Conservation (phyloP, 768 basidiomycete genomes). For the Hemileccinum impolitum region DNA sequence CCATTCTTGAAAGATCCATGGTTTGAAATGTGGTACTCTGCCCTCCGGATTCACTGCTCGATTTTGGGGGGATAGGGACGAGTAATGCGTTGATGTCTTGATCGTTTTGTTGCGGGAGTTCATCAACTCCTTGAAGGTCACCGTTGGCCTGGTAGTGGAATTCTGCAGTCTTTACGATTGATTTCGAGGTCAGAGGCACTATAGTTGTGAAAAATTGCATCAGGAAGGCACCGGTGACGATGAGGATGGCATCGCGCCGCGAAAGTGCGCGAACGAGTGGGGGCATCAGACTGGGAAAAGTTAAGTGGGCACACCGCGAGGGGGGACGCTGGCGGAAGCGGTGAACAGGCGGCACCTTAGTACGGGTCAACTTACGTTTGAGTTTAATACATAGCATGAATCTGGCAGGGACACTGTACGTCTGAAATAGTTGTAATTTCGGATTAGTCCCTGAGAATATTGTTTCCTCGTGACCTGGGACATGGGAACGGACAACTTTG, state of each 20-base stretch:
- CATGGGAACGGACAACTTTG: no score
- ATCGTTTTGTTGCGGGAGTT: slow-evolving; percentile 1
- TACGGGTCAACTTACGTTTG: neutral
- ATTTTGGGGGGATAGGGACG: neutral
- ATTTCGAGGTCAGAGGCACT: slow-evolving; percentile 27
- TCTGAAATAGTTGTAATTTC: no score
- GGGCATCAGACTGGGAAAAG: slow-evolving; percentile 26
- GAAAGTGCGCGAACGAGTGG: slow-evolving; percentile 41
- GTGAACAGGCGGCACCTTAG: neutral
- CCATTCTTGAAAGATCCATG: slow-evolving; percentile 6
- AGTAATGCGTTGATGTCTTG: slow-evolving; percentile 6
- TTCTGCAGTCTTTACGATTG: slow-evolving; percentile 31
- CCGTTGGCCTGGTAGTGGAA: slow-evolving; percentile 9
- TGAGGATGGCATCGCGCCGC: slow-evolving; percentile 55
- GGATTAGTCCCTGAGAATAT: no score
- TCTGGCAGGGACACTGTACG: no score
- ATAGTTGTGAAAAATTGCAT: slow-evolving; percentile 53
- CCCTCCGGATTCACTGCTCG: neutral
- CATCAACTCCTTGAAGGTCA: neutral
- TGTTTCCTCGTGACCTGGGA: no score
- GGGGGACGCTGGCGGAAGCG: neutral
- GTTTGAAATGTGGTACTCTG: neutral
- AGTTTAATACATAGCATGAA: no score
- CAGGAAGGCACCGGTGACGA: slow-evolving; percentile 53
- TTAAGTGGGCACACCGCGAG: no score